Base-by-base conservation (phyloP, 179 eudicot species). In the Beta macrorhiza region DNA sequence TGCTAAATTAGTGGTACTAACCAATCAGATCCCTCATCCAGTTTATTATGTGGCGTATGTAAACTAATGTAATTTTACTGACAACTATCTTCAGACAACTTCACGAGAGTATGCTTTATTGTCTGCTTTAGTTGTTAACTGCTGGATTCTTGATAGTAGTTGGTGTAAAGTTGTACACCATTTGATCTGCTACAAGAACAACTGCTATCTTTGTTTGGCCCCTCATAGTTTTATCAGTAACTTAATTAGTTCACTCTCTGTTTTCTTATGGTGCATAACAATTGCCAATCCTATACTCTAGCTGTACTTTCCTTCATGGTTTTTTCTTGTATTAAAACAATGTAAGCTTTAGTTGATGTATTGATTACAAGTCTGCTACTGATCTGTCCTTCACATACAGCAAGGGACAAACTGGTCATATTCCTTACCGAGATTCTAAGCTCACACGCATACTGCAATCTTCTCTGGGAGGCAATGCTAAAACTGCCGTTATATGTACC, bases 351-450 rank as follows among this genome's bases (percentile, higher is more conserved):
- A 17, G 29, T 17, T 20, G 19, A 62, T 61, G 68, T 44, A 12
- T 29, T 37, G 47, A 20, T 74, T n/a, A 9, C 45, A 29, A 55
- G 11, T 71, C 51, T 63, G 42, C 52, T 82, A 59, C 79, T 84
- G 58, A 83, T 69, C 16, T 61, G 29, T 56, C 13, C 7, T 55
- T 17, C 67, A 20, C 64, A 19, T 80, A 22, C 87, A 88, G 89
- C 86, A 86, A 86, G 82, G 90, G 90, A 73, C 83, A 88, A 81
- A 83, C 78, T 61, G 90, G 90, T 52, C 90, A 88, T 83, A 75
- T 88, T 86, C 90, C 90, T 81, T 88, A 84, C 67, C 87, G 90
- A 79, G 90, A 88, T 79, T 88, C 90, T 67, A 88, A 88, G 83
- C 89, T 88, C 74, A 88, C 90, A 0, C 86, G 90, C 55, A 88